Base-by-base conservation (phyloP, 2,329 filamentous ascomycete genomes). In the Podosphaera aphanis region DNA sequence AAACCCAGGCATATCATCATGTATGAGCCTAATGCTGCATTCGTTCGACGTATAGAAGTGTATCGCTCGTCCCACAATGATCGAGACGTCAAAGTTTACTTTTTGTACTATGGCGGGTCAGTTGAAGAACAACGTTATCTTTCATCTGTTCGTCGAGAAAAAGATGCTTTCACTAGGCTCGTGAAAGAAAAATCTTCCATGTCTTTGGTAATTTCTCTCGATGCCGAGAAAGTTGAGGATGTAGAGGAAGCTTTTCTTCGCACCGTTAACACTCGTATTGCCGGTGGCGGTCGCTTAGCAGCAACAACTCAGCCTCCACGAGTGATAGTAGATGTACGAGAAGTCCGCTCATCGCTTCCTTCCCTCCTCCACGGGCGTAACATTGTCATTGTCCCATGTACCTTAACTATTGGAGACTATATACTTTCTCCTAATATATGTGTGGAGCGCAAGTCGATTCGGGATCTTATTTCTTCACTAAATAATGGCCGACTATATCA, bases 401-500 rank as follows among this genome's bases (percentile, higher is more conserved):
- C 93, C 74, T 67, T 98, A 49, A 98, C 88, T 0, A 88, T 98
- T 0, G 90, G 84, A 51, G 90, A 98, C 64, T 98, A 98, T 62
- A 79, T 98, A 49, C 69, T 98, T 37, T 90, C 83, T 1, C 88
- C 88, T 1, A 73, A 77, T 52, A 90, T 95, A 52, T 93, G 85
- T 62, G 73, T 98, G 27, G 90, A 98, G 65, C 82, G 90, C 42
- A 98, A 98, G 64, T 92, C 83, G 21, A 71, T 98, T 56, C 77
- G 76, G 57, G 90, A 98, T 64, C 66, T 98, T 40, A 88, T 95
- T 61, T 78, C 78, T 47, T 94, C 85, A 0, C 85, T 98, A 64
- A 79, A 79, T 53, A 86, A 93, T 59, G 90, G 90, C 11, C 79
- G 90, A 1, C 71, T 98, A 13, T 98, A 84, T 65, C 83, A 75